These are phyloP conservation scores for Penium margaritaceum DNA, from an alignment of 139 green algal species.

Conservation along the genomic window DNA sequence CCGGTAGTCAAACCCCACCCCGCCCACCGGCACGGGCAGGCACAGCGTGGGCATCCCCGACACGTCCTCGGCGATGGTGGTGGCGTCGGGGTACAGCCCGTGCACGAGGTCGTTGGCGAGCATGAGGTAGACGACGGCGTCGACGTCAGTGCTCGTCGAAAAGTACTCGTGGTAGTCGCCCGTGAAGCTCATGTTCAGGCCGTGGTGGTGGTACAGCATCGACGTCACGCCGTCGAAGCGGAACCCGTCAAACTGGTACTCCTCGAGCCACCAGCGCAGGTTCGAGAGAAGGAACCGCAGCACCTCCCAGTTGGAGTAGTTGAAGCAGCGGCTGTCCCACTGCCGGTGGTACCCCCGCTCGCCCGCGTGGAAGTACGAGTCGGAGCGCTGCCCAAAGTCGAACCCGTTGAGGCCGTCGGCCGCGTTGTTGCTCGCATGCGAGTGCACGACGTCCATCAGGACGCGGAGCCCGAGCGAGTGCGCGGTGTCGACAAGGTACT, in stretches of 20 bases:
- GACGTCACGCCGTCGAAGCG: slow-evolving; percentile 90
- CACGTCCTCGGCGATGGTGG: slow-evolving; percentile 90
- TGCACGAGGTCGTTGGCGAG: slow-evolving; percentile 70
- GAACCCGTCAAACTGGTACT: slow-evolving; percentile 92
- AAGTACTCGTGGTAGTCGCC: slow-evolving; percentile 75
- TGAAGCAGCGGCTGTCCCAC: slow-evolving; percentile 83
- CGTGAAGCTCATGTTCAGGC: slow-evolving; percentile 73
- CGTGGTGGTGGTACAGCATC: slow-evolving; percentile 97
- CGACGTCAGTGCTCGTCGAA: slow-evolving; percentile 72
- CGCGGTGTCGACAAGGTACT: slow-evolving; percentile 70
- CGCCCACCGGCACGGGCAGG: slow-evolving; percentile 73
- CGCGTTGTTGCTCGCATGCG: slow-evolving; percentile 75
- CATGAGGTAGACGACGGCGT: slow-evolving; percentile 88
- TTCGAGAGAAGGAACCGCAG: slow-evolving; percentile 85
- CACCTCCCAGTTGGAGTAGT: slow-evolving; percentile 73
- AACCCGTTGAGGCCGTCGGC: slow-evolving; percentile 82
- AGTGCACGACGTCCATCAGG: slow-evolving; percentile 88
- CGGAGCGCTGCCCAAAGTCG: slow-evolving; percentile 71
- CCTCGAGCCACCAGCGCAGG: slow-evolving; percentile 87
- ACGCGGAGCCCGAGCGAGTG: slow-evolving; percentile 79
- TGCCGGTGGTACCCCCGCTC: slow-evolving; percentile 75
- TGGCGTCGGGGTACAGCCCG: slow-evolving; percentile 56
- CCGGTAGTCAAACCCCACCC: slow-evolving; percentile 87
- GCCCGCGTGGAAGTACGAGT: slow-evolving; percentile 79
- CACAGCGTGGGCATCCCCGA: slow-evolving; percentile 87